Conservation (phyloP, 2,329 filamentous ascomycete species). For the Fusarium guadeloupense region DNA sequence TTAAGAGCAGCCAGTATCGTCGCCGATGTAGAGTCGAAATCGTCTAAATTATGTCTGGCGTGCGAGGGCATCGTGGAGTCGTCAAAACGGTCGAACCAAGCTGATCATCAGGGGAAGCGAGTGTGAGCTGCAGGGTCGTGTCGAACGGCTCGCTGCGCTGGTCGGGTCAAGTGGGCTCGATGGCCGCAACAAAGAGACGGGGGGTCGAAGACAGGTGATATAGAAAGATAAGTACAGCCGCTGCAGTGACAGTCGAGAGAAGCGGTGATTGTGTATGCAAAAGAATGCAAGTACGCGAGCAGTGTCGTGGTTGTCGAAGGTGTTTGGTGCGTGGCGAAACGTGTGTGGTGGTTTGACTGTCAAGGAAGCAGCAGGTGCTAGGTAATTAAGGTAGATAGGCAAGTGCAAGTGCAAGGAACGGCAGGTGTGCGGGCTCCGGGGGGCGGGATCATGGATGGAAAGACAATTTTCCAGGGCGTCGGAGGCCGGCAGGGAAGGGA, state of each 20-base stretch:
- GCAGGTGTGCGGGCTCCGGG: slow-evolving; percentile 31
- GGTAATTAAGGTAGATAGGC: slow-evolving; percentile 39
- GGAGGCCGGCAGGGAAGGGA: slow-evolving; percentile 33
- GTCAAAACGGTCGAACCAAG: slow-evolving; percentile 39
- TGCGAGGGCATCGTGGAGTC: slow-evolving; percentile 45
- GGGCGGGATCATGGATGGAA: slow-evolving; percentile 34
- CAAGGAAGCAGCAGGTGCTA: slow-evolving; percentile 37
- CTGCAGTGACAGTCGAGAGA: slow-evolving; percentile 31
- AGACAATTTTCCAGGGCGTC: slow-evolving; percentile 41
- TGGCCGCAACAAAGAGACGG: slow-evolving; percentile 21
- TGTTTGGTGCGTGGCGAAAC: slow-evolving; percentile 42
- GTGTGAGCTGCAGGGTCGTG: slow-evolving; percentile 32
- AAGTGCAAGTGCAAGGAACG: slow-evolving; percentile 23
- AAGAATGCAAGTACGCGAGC: slow-evolving; percentile 40
- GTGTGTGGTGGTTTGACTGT: slow-evolving; percentile 41
- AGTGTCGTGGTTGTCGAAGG: slow-evolving; percentile 33
- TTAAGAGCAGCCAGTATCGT: slow-evolving; percentile 35
- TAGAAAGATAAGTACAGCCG: slow-evolving; percentile 24
- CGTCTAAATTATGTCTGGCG: slow-evolving; percentile 40
- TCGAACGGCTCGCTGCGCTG: slow-evolving; percentile 40
- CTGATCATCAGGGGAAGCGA: slow-evolving; percentile 39
- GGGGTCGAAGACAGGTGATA: slow-evolving; percentile 23
- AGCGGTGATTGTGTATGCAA: slow-evolving; percentile 37
- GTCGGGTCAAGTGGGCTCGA: slow-evolving; percentile 14
- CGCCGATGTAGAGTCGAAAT: slow-evolving; percentile 36